Evolutionary conservation across 2,329 filamentous ascomycete species (phyloP), one percentile per base, ranked within the genome.

Genomic region (Clarireedia hainanense): DNA sequence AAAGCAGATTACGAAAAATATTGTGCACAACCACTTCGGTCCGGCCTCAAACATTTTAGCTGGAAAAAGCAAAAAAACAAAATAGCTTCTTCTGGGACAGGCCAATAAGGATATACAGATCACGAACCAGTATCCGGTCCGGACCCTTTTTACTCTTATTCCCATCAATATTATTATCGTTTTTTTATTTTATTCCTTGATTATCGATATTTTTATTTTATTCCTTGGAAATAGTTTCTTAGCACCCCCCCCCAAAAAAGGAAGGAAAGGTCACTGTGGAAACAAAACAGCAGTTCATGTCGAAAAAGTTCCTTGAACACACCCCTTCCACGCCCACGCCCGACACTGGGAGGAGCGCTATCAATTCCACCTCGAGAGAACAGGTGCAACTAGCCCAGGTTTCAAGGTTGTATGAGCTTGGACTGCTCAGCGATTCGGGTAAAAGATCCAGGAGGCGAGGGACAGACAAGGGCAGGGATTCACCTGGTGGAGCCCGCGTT

Each of bases 381-480:
- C 47, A 60, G 34, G 60, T 57, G 55, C 17, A 20, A 58, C 57
- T 59, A 46, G 61, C 64, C 50, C 63, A 67, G 60, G 65, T 66
- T 61, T 65, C 64, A 58, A 56, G 56, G 46, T 53, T 68, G 58
- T 67, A 64, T 67, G 66, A 67, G 64, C 64, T 69, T 61, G 67
- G 66, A 63, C 63, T 67, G 15, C 59, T 66, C 24, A 60, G 57
- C 55, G 52, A 57, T 53, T 60, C 59, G 59, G 60, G 64, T 64
- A 64, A 65, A 60, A 65, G 60, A 60, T 52, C 59, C 50, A 66
- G 58, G 61, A 67, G 58, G 57, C 63, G 62, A 64, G 63, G 60
- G 57, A 61, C 62, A 53, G 57, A 60, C 63, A 60, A 58, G 60
- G 62, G 49, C 58, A 63, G 57, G 63, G 65, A 59, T 55, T 20